These are phyloP conservation scores for Malassezia japonica DNA, from an alignment of 1,284 basidiomycete genomes.

Conservation along the genomic window DNA sequence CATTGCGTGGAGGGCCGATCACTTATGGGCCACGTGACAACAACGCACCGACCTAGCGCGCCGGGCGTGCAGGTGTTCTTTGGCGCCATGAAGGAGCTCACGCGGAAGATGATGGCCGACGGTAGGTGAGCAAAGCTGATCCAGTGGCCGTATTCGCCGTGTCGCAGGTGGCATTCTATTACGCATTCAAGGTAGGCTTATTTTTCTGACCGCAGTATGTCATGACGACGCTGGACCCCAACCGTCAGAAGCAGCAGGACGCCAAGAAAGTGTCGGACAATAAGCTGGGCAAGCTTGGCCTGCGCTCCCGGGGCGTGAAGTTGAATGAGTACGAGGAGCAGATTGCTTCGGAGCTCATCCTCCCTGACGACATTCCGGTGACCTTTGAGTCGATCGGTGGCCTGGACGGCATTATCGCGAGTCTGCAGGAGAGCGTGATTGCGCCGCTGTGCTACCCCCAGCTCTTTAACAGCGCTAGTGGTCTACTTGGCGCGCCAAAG, in stretches of 20 bases:
- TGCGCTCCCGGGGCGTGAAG: conserved; percentile 27
- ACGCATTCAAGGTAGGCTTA: conserved; percentile 45
- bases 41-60: neutral
- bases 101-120: conserved; percentile 41
- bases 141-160: conserved; percentile 36
- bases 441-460: conserved; percentile 87
- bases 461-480: conserved; percentile 60
- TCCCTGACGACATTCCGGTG: conserved; percentile 52
- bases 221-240: conserved; percentile 49
- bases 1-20: conserved; percentile 5
- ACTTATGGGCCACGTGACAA: conserved; percentile 11
- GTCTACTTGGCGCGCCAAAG: conserved; percentile 56
- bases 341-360: conserved; percentile 53
- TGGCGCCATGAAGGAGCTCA: conserved; percentile 33
- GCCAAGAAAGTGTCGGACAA: conserved; percentile 41
- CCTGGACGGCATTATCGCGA: conserved; percentile 79
- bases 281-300: conserved; percentile 41
- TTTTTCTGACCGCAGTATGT: conserved; percentile 28
- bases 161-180: conserved; percentile 49
- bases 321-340: conserved; percentile 51
- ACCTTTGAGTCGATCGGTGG: conserved; percentile 70
- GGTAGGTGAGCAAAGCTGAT: conserved; percentile 7
- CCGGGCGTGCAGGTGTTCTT: neutral
- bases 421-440: conserved; percentile 87
- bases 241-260: conserved; percentile 42